phyloP scores from a whole-genome alignment of 192 early-diverging fungal genomes.

The Coemansia sp. region DNA sequence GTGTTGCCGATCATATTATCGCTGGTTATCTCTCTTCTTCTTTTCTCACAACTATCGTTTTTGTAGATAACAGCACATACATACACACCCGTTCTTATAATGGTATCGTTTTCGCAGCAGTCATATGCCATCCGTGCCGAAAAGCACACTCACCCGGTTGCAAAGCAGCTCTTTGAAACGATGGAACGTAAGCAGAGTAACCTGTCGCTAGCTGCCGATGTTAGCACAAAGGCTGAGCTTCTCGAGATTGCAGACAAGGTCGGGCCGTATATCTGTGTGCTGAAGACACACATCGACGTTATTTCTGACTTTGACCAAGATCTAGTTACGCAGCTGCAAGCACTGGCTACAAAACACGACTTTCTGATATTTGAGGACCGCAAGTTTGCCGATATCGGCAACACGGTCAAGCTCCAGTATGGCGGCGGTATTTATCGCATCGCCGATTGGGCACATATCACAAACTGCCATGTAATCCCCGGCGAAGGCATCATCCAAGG shows the following conservation, averaged over 20 bases:
- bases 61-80: not conserved
- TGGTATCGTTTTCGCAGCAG: slow-evolving; percentile 43
- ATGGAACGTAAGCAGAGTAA: slow-evolving; percentile 93
- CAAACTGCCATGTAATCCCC: slow-evolving; percentile 92
- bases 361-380: slow-evolving; percentile 99
- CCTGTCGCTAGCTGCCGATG: slow-evolving; percentile 87
- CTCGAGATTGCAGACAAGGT: slow-evolving; percentile 81
- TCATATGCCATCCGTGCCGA: slow-evolving; percentile 67
- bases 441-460: slow-evolving; percentile 93
- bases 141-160: slow-evolving; percentile 72
- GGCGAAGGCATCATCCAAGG: slow-evolving; percentile 96
- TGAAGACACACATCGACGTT: slow-evolving; percentile 98
- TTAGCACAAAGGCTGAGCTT: slow-evolving; percentile 83
- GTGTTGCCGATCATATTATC: no score
- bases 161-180: slow-evolving; percentile 66
- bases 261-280: slow-evolving; percentile 92
- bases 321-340: slow-evolving; percentile 68
- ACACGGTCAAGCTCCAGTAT: slow-evolving; percentile 97
- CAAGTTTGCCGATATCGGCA: slow-evolving; percentile 99
- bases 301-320: slow-evolving; percentile 90
- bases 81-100: slow-evolving; percentile 2
- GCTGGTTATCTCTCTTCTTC: not conserved
- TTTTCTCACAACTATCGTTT: not conserved
- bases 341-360: slow-evolving; percentile 78
- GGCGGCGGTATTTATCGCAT: slow-evolving; percentile 87